Evolutionary conservation across 2,329 filamentous ascomycete genomes (phyloP).

Genomic region (Bipolaris oryzae): DNA sequence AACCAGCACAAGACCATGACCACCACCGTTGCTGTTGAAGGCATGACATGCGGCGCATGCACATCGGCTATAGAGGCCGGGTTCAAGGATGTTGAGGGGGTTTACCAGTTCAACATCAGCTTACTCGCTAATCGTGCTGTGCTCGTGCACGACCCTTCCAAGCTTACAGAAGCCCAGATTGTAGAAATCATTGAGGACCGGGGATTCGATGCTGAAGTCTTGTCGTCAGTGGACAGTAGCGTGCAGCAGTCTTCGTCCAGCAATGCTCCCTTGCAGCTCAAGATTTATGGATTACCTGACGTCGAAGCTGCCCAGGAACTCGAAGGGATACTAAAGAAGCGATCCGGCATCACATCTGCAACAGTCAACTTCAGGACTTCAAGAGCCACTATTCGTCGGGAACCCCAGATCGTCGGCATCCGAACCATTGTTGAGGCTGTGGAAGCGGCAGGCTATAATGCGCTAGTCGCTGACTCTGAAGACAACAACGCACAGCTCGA

Average conservation of each 20-base stretch:
- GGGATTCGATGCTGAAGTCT: constrained; percentile 83
- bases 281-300: constrained; percentile 79
- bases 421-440: constrained; percentile 81
- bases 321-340: constrained; percentile 68
- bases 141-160: constrained; percentile 77
- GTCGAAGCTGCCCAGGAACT: constrained; percentile 73
- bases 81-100: constrained; percentile 76
- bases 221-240: constrained; percentile 73
- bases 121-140: constrained; percentile 90
- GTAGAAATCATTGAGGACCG: constrained; percentile 84
- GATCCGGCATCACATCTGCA: constrained; percentile 76
- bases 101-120: constrained; percentile 92
- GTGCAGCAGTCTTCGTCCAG: constrained; percentile 59
- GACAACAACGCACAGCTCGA: constrained; percentile 97
- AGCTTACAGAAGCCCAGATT: constrained; percentile 75
- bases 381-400: constrained; percentile 74
- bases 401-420: constrained; percentile 74
- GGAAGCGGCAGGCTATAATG: constrained; percentile 84
- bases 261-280: constrained; percentile 73
- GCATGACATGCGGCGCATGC: constrained; percentile 98
- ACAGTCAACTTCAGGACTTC: constrained; percentile 75
- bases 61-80: constrained; percentile 88
- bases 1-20: constrained; percentile 61
- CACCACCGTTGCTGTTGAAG: constrained; percentile 87
- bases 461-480: constrained; percentile 85